Evolutionary conservation across 768 basidiomycete genomes (phyloP).

Genomic region (Auriculariales sp.): DNA sequence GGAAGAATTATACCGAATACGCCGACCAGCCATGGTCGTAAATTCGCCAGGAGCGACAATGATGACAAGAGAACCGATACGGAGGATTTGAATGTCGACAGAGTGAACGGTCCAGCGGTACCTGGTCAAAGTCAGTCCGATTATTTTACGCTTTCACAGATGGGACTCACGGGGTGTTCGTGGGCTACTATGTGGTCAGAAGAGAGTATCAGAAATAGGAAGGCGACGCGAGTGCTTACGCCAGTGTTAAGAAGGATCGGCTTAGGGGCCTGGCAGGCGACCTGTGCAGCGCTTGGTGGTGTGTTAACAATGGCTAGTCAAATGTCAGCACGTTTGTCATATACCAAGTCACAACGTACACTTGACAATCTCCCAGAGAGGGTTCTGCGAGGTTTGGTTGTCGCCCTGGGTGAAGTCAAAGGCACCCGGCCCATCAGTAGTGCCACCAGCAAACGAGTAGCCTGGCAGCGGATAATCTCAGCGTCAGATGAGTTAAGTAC

Average conservation of each 20-base stretch:
- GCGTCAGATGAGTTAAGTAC: slow-evolving; percentile 34
- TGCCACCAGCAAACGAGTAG: slow-evolving; percentile 65
- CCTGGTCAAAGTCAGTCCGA: no score
- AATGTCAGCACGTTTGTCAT: slow-evolving; percentile 21
- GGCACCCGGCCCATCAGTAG: slow-evolving; percentile 74
- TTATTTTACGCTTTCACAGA: no score
- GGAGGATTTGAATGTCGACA: slow-evolving; percentile 65
- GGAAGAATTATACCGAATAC: slow-evolving; percentile 47
- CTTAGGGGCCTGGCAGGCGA: slow-evolving; percentile 61
- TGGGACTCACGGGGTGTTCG: no score
- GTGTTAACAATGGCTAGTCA: slow-evolving; percentile 41
- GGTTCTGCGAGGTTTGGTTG: slow-evolving; percentile 29
- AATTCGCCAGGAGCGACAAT: slow-evolving; percentile 65
- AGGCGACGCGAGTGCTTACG: slow-evolving; percentile 22
- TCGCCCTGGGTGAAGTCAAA: slow-evolving; percentile 68
- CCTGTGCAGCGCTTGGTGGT: slow-evolving; percentile 41
- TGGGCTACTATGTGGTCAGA: neutral
- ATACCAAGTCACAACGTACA: neutral
- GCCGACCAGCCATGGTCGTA: slow-evolving; percentile 71
- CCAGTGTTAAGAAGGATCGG: slow-evolving; percentile 63
- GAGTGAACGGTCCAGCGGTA: slow-evolving; percentile 65
- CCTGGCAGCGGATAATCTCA: slow-evolving; percentile 30
- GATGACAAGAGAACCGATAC: slow-evolving; percentile 62
- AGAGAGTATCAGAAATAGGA: neutral
- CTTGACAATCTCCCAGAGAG: slow-evolving; percentile 3